Base-by-base conservation (phyloP, 2,329 filamentous ascomycete species). In the Esteya vermicola region DNA sequence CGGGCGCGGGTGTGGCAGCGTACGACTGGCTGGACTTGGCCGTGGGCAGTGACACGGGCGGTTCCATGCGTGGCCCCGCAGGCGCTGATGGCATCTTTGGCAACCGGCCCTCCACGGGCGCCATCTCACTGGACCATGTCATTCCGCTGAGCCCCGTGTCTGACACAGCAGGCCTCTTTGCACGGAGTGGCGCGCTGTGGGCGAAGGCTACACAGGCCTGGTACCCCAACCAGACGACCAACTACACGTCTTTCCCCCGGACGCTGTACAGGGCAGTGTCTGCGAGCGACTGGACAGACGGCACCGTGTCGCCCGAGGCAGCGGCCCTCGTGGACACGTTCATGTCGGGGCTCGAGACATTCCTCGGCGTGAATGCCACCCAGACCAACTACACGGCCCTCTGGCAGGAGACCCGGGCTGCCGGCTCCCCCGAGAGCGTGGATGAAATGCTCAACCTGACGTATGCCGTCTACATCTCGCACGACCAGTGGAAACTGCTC, bases 91-190 rank as follows among this genome's bases (percentile, higher is more conserved):
- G 65, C 1, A 43, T 64, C 0, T 68, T 63, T 27, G 67, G 63
- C 0, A 64, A 65, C 43, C 54, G 65, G 0, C 65, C 65, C 0
- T 59, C 58, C 34, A 59, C 62, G 6, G 59, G 52, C 0, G 50
- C 63, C 4, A 59, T 67, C 4, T 47, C 47, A 0, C 51, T 68
- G 0, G 59, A 63, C n/a, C 47, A 57, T 3, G 62, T 61, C 4
- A 55, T 67, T 44, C 62, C 66, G 1, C 47, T 70, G 1, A 57
- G 56, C 0, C 52, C 59, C 0, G 51, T 53, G 0, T 54, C 67
- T 14, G 67, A 70, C 38, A 70, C 65, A 0, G 53, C 62, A 0
- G 65, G 64, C 0, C 58, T 68, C 38, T 48, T 67, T 16, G 49
- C 55, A 6, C 53, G 64, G n/a, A 31, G 28, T n/a, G 28, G 28